Base-by-base conservation (phyloP, 2,329 filamentous ascomycete genomes). In the Penicillium sclerotigenum region DNA sequence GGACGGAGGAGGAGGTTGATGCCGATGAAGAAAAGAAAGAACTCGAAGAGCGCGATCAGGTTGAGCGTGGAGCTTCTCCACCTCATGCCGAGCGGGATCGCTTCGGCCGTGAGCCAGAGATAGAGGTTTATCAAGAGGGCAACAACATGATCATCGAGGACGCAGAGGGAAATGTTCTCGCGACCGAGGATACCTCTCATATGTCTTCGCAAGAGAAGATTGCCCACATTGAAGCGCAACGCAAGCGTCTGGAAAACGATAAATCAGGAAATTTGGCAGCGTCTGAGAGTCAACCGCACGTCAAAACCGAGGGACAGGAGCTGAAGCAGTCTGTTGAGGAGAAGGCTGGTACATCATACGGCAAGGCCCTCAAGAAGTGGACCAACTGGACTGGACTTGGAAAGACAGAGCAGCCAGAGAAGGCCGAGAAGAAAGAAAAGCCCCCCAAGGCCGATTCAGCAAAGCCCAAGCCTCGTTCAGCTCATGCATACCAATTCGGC, bases 61-160 rank as follows among this genome's bases (percentile, higher is more conserved):
- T 66, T 40, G 68, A 72, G 40, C 65, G 54, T 66, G 79, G 57
- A 74, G 76, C 62, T 69, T 75, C 65, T 71, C 78, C 58, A 64
- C 75, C 60, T 38, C 68, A 54, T 43, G 64, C 60, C 57, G 68
- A 71, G 55, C 67, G 67, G 8, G 68, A 70, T 41, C 62, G 65
- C 24, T 67, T 68, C 31, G 67, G 73, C 65, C 48, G 74, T 71
- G 62, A 72, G 58, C 65, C 73, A 18, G 65, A 72, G 36, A 71
- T 90, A 10, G 85, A 95, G 59, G 82, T 92, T 0, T 97, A 88
- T 63, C 84, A 92, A 61, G 91, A 97, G 74, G 91, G 92, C 1
- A 72, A 87, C 51, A 75, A 95, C 22, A 82, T 94, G 37, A 77
- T 97, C 7, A 85, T 95, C 54, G 93, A 97, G 73, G 89, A 96